phyloP scores from a whole-genome alignment of 306 rosid species.

The Cucumis cinereus region DNA sequence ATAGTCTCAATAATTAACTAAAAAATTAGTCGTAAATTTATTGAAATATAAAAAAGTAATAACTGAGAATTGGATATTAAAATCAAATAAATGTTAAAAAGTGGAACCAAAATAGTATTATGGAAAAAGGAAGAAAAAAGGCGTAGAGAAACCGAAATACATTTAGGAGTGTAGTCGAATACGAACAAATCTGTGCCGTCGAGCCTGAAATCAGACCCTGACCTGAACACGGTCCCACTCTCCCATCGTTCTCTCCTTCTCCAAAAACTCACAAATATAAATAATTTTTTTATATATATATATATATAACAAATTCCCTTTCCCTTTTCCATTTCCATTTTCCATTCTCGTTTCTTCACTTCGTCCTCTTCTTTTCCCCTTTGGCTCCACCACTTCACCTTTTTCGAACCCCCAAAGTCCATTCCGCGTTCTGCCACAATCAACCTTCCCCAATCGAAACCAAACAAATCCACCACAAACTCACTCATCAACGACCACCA shows the following conservation, averaged over 20 bases:
- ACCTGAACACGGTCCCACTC: neutral
- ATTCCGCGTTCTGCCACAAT: conserved; percentile 5
- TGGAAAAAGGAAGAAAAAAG: too few relatives aligned
- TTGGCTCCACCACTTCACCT: conserved; percentile 4
- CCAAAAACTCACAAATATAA: neutral
- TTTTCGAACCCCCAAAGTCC: neutral
- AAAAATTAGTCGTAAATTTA: too few relatives aligned
- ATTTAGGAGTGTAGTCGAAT: neutral
- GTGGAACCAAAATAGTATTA: too few relatives aligned
- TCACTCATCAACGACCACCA: neutral
- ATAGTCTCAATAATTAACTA: too few relatives aligned
- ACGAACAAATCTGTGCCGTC: neutral
- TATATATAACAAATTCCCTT: neutral
- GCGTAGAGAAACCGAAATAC: neutral
- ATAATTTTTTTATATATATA: neutral
- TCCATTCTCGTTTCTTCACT: neutral
- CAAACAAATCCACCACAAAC: neutral
- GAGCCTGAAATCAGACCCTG: neutral
- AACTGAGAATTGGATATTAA: too few relatives aligned
- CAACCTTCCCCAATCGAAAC: neutral
- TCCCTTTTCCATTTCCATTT: neutral
- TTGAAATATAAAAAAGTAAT: too few relatives aligned
- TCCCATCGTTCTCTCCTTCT: neutral
- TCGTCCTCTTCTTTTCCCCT: neutral
- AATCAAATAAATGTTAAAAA: too few relatives aligned